These are phyloP conservation scores for Gracilariopsis chorda DNA, from an alignment of 23 red algal species.

Conservation along the genomic window DNA sequence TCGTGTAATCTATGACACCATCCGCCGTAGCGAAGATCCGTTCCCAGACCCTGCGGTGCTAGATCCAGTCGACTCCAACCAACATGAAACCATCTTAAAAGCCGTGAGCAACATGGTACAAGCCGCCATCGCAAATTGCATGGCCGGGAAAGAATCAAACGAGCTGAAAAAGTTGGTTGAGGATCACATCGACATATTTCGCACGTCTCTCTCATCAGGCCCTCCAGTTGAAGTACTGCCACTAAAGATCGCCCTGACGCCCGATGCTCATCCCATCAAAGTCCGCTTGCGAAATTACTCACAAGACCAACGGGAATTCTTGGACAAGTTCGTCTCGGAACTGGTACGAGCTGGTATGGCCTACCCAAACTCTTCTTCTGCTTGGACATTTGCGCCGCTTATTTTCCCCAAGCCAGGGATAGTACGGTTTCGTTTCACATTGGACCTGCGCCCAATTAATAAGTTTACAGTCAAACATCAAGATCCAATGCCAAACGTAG, in stretches of 20 bases:
- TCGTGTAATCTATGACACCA: neutral
- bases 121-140: neutral
- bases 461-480: slow-evolving; percentile 30
- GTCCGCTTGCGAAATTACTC: slow-evolving; percentile 35
- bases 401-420: slow-evolving; percentile 11
- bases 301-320: slow-evolving; percentile 2
- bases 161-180: neutral
- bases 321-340: neutral
- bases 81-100: neutral
- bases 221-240: neutral
- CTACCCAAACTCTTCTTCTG: slow-evolving; percentile 10
- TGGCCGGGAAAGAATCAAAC: neutral
- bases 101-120: neutral
- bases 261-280: neutral
- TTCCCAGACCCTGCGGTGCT: slow-evolving; percentile 30
- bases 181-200: slow-evolving; percentile 1
- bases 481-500: slow-evolving; percentile 40
- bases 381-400: slow-evolving; percentile 23
- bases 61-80: neutral
- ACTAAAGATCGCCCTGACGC: slow-evolving; percentile 8
- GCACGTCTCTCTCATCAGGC: neutral
- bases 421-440: slow-evolving; percentile 7
- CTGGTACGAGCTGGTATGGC: neutral
- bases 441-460: slow-evolving; percentile 38
- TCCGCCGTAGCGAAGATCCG: neutral